Percentiles rank a stretch among this genome's conserved stretches.
Evolutionary conservation across 1,284 basidiomycete species (phyloP).

Genomic region (Coniferiporia weirii): DNA sequence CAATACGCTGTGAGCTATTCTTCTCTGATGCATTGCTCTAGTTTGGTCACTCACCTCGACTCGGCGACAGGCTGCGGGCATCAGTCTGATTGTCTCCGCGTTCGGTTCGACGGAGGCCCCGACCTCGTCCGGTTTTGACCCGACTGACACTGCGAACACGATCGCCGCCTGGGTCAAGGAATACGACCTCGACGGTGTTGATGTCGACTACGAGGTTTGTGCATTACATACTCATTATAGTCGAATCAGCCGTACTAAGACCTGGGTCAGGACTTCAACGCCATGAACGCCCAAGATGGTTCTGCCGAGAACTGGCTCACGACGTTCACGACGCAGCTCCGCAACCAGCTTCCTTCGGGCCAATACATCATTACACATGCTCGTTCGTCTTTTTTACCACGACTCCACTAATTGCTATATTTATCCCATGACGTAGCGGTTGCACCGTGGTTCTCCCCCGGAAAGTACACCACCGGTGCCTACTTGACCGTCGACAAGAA

Average conservation of each 20-base stretch:
- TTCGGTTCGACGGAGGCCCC: constrained; percentile 53
- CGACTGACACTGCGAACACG: constrained; percentile 36
- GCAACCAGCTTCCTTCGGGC: constrained; percentile 21
- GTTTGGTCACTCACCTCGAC: background rate
- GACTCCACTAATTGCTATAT: background rate
- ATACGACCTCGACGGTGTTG: constrained; percentile 50
- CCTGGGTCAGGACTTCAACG: constrained; percentile 22
- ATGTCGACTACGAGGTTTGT: constrained; percentile 49
- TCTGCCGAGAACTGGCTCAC: constrained; percentile 21
- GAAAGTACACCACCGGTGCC: constrained; percentile 12
- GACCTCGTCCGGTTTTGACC: constrained; percentile 37
- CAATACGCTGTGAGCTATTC: constrained; percentile 39
- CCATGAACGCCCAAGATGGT: constrained; percentile 23
- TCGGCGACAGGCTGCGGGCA: constrained; percentile 35
- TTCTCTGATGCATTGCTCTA: background rate
- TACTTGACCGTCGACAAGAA: constrained; percentile 21
- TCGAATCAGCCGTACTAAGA: background rate
- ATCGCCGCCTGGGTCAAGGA: constrained; percentile 46
- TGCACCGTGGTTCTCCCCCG: constrained; percentile 19
- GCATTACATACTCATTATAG: background rate
- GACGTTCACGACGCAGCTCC: constrained; percentile 23
- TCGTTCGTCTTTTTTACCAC: constrained; percentile 15
- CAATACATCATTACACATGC: constrained; percentile 24
- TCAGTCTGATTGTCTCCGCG: constrained; percentile 49
- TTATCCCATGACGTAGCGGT: constrained; percentile 10